Conservation (phyloP, 306 rosid species). For the Albizia julibrissin region DNA sequence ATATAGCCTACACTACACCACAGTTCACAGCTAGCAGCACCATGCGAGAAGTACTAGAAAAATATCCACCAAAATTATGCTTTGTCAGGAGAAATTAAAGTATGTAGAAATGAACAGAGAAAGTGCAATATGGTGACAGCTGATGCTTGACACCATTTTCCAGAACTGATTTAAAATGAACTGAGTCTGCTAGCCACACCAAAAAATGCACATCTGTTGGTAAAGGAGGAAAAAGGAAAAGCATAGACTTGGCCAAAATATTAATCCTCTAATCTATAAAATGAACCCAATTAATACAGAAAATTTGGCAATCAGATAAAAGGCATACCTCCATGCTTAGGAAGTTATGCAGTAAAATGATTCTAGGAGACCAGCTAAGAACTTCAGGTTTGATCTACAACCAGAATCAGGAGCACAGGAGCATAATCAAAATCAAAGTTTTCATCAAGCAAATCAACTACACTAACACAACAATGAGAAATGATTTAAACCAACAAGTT, state of each 20-base stretch:
- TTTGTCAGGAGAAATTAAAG: not conserved
- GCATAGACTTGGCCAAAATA: not conserved
- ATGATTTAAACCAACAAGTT: not conserved
- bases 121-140: not conserved
- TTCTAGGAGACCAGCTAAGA: conserved; percentile 94
- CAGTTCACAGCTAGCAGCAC: conserved; percentile 3
- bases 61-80: not conserved
- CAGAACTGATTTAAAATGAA: not conserved
- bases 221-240: not conserved
- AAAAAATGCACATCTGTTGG: not conserved
- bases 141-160: not conserved
- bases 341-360: conserved; percentile 84
- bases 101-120: not conserved
- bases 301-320: conserved; percentile 20
- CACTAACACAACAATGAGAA: conserved; percentile 20
- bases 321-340: conserved; percentile 76
- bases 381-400: conserved; percentile 87
- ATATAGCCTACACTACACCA: not conserved
- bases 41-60: not conserved
- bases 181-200: not conserved
- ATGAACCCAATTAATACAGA: conserved; percentile 4
- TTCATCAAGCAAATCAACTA: conserved; percentile 20
- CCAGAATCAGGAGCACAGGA: conserved; percentile 14
- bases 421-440: conserved; percentile 26
- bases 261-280: not conserved